Conservation (phyloP, 23 red algal species). For the Gracilaria caudata region DNA sequence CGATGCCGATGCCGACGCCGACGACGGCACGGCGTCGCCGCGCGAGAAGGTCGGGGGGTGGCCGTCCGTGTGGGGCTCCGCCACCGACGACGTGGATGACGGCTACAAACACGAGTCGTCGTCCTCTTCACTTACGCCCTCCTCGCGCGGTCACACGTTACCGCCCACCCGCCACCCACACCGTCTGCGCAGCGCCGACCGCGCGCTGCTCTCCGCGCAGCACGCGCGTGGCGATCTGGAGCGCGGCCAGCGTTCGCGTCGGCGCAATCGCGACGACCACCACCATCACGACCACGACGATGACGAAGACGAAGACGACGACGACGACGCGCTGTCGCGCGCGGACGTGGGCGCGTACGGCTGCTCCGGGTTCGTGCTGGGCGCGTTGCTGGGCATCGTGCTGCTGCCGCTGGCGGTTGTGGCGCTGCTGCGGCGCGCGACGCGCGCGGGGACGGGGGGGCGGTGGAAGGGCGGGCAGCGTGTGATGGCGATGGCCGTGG, state of each 20-base stretch:
- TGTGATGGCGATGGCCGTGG: background rate
- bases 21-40: background rate
- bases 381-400: background rate
- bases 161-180: background rate
- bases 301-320: background rate
- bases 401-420: background rate
- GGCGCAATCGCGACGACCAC: background rate
- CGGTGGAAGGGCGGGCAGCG: background rate
- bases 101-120: background rate
- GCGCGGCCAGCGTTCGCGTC: background rate
- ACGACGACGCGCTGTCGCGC: background rate
- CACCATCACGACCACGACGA: background rate
- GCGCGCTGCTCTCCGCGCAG: background rate
- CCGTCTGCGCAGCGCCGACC: background rate
- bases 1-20: background rate
- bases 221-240: background rate
- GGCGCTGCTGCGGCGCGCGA: background rate
- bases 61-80: background rate
- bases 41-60: background rate
- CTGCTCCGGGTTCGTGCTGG: background rate
- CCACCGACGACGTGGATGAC: background rate
- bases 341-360: background rate
- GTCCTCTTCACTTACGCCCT: background rate
- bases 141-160: background rate
- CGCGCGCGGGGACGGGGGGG: too few relatives aligned